Conservation (phyloP, 805 yeast species). For the Isabelozyma pseudorhagii region DNA sequence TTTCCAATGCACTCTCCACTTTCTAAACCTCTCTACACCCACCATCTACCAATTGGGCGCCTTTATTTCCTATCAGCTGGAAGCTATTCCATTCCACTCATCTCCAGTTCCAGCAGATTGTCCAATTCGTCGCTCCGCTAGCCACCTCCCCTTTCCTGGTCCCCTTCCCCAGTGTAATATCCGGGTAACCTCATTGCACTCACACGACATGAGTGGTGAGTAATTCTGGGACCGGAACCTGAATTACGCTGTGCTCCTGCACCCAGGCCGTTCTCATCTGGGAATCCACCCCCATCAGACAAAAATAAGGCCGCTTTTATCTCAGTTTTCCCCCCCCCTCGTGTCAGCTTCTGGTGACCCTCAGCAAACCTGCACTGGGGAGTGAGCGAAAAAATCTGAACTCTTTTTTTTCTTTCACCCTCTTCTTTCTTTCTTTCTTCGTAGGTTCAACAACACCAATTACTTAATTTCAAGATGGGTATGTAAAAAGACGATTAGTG, state of each 20-base stretch:
- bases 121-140: background rate
- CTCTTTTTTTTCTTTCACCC: conserved; percentile 10
- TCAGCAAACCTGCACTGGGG: background rate
- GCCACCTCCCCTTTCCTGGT: background rate
- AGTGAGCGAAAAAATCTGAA: background rate
- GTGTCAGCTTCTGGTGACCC: conserved; percentile 3
- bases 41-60: background rate
- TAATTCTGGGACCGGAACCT: conserved; percentile 8
- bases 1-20: too few species aligned
- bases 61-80: too few species aligned
- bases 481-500: conserved; percentile 13
- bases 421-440: conserved; percentile 19
- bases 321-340: conserved; percentile 4
- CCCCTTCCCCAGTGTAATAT: background rate
- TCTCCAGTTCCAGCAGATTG: background rate
- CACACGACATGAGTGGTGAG: background rate
- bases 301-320: conserved; percentile 5
- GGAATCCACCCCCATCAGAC: background rate
- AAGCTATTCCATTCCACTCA: too few species aligned
- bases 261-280: background rate
- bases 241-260: conserved; percentile 5
- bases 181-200: background rate
- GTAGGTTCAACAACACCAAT: conserved; percentile 21
- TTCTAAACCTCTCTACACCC: background rate
- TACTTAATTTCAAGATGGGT: conserved; percentile 32